These are phyloP conservation scores for Parathielavia appendiculata DNA, from an alignment of 495 filamentous ascomycete species.

Conservation along the genomic window DNA sequence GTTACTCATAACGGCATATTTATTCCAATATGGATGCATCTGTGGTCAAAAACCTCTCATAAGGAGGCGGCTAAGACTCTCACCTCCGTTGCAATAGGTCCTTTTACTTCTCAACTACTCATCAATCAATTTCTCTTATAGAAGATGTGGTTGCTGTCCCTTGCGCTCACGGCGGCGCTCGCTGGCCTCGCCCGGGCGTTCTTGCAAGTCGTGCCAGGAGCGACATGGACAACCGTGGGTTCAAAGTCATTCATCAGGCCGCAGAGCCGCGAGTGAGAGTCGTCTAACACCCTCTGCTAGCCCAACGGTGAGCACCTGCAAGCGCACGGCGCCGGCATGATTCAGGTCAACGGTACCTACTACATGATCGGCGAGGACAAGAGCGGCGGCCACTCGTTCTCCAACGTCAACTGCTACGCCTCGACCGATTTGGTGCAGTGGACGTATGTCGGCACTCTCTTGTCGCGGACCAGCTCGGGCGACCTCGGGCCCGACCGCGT, in stretches of 20 bases:
- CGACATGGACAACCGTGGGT: conserved; percentile 45
- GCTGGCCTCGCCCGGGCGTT: conserved; percentile 27
- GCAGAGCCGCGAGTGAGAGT: too few species aligned
- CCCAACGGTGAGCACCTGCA: conserved; percentile 55
- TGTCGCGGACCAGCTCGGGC: conserved; percentile 46
- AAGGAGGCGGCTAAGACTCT: too few species aligned
- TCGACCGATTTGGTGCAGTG: conserved; percentile 57
- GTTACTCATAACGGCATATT: too few species aligned
- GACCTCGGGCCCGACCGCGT: conserved; percentile 59
- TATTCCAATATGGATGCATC: too few species aligned
- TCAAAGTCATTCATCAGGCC: background rate
- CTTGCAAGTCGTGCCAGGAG: conserved; percentile 46
- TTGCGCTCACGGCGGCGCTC: conserved; percentile 22
- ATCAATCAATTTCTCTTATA: too few species aligned
- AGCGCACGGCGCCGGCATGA: conserved; percentile 54
- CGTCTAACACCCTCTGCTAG: conserved; percentile 14
- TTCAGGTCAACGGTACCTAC: conserved; percentile 51
- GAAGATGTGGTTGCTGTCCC: conserved; percentile 17
- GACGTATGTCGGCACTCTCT: conserved; percentile 52
- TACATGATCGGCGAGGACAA: conserved; percentile 67
- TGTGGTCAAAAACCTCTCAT: too few species aligned
- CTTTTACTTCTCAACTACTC: too few species aligned
- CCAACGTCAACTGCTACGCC: conserved; percentile 55
- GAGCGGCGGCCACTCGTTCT: conserved; percentile 51
- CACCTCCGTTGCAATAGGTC: too few species aligned